These are phyloP conservation scores for Auriscalpium microsporum DNA, from an alignment of 768 basidiomycete genomes.

Conservation along the genomic window DNA sequence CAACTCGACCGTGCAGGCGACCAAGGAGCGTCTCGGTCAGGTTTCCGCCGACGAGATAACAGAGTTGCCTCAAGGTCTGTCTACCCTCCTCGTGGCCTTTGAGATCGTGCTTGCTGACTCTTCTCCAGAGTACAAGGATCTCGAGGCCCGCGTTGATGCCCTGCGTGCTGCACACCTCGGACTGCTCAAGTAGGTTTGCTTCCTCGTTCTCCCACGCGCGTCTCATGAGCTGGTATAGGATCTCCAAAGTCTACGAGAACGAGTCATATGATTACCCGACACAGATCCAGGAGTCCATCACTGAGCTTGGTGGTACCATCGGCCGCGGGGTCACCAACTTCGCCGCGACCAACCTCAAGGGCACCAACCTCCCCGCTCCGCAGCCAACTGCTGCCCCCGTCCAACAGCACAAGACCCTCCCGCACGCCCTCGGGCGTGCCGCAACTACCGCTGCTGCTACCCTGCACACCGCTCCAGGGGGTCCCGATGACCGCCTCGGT, in stretches of 20 bases:
- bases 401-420: constrained; percentile 87
- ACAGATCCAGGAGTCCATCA: constrained; percentile 75
- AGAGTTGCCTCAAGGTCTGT: constrained; percentile 76
- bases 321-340: constrained; percentile 73
- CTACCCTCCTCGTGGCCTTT: neutral
- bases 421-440: constrained; percentile 86
- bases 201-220: neutral
- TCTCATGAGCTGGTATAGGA: constrained; percentile 35
- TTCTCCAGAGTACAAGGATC: constrained; percentile 82
- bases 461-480: constrained; percentile 35
- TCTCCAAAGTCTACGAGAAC: constrained; percentile 80
- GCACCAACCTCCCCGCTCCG: constrained; percentile 78
- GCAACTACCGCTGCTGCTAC: constrained; percentile 50
- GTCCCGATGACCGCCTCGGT: constrained; percentile 58
- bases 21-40: constrained; percentile 81
- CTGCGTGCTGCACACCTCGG: constrained; percentile 69
- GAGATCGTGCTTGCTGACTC: neutral
- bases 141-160: constrained; percentile 92
- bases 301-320: constrained; percentile 63
- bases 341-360: constrained; percentile 82
- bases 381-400: constrained; percentile 46
- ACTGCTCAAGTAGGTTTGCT: constrained; percentile 62
- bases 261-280: constrained; percentile 89
- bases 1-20: constrained; percentile 77
- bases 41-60: constrained; percentile 90